These are phyloP conservation scores for Zygosaccharomyces pseudobailii DNA, from an alignment of 1,139 yeast genomes.

Conservation along the genomic window DNA sequence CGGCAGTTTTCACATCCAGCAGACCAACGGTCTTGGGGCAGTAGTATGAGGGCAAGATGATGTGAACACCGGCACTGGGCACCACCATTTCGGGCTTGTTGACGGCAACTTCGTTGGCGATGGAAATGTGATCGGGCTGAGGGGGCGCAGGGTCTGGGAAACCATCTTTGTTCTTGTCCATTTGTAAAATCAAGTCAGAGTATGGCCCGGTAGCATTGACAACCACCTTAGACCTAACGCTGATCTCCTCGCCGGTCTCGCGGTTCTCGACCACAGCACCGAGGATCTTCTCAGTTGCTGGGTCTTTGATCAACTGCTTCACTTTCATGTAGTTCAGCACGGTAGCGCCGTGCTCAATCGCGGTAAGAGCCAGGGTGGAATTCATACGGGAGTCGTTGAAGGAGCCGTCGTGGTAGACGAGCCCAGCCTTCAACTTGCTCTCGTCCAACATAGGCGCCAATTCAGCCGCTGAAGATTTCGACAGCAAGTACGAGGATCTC, in stretches of 20 bases:
- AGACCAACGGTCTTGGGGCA: constrained; percentile 86
- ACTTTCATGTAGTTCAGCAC: constrained; percentile 85
- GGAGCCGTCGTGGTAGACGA: constrained; percentile 92
- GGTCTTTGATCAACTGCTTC: constrained; percentile 63
- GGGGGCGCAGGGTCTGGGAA: constrained; percentile 49
- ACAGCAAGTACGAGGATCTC: constrained; percentile 69
- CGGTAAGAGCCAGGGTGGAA: constrained; percentile 79
- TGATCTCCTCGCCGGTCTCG: constrained; percentile 62
- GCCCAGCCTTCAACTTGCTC: constrained; percentile 76
- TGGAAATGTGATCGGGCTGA: constrained; percentile 14
- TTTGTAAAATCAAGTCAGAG: constrained; percentile 76
- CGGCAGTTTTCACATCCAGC: constrained; percentile 86
- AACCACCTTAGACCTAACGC: constrained; percentile 64
- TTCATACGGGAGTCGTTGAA: constrained; percentile 93
- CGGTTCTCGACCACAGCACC: constrained; percentile 77
- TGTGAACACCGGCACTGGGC: constrained; percentile 87
- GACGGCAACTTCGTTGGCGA: constrained; percentile 27
- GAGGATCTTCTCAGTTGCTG: constrained; percentile 49
- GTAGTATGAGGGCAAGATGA: constrained; percentile 87
- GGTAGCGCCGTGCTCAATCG: constrained; percentile 84
- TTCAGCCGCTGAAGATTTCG: constrained; percentile 62
- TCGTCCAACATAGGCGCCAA: constrained; percentile 86
- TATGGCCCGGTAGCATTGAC: constrained; percentile 96
- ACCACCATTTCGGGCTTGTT: constrained; percentile 70
- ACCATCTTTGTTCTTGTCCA: constrained; percentile 73